Evolutionary conservation across 441 rosid species (phyloP).

Genomic region (Aleurites moluccanus): DNA sequence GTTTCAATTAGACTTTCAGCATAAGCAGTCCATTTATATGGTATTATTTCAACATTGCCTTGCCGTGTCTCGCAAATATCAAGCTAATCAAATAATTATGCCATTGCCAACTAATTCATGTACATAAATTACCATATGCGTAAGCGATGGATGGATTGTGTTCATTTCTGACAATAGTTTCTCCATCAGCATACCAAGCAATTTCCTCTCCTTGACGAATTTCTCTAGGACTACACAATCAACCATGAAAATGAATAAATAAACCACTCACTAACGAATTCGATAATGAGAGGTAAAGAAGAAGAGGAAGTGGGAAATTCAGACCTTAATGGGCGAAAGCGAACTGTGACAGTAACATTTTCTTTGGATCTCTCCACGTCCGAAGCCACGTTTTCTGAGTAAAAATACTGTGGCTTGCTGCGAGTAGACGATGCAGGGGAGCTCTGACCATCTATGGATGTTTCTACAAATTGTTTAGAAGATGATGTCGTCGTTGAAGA

Average conservation of each 20-base stretch:
- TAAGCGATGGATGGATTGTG: constrained; percentile 83
- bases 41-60: not conserved
- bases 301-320: constrained; percentile 8
- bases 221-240: constrained; percentile 81
- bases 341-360: constrained; percentile 93
- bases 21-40: not conserved
- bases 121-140: constrained; percentile 75
- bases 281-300: not conserved
- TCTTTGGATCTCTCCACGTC: constrained; percentile 72
- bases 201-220: constrained; percentile 98
- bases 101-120: not conserved
- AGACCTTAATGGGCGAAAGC: constrained; percentile 97
- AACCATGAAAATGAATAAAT: constrained; percentile 26
- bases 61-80: not conserved
- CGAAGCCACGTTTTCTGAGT: constrained; percentile 48
- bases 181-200: constrained; percentile 99
- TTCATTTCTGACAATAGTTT: constrained; percentile 87
- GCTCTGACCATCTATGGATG: constrained; percentile 85
- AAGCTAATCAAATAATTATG: not conserved
- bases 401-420: constrained; percentile 72
- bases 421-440: constrained; percentile 95
- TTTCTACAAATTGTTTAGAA: constrained; percentile 72
- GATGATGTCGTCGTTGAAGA: constrained; percentile 93
- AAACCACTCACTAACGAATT: constrained; percentile 9
- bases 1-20: constrained; percentile 2